Evolutionary conservation across 345 rosid genomes (phyloP), one percentile per base, ranked within the genome.

Genomic region (Kernera saxatilis): DNA sequence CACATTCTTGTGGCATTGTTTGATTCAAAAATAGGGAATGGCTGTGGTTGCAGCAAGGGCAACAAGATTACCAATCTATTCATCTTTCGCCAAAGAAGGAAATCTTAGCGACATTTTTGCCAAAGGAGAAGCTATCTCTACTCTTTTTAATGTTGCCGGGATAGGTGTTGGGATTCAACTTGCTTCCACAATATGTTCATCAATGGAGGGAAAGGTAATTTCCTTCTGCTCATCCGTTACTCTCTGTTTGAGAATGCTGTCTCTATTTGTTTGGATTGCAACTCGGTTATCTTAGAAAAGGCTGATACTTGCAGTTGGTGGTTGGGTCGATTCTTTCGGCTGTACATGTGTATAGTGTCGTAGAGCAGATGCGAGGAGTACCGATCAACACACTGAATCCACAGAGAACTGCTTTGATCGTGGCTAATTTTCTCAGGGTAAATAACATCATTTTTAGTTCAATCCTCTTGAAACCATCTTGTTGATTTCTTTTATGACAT

Each of bases 11-110:
- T 74, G 32, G 10, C 46, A 43, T 62, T 23, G 48, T 64, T 53
- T 54, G 54, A 77, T 69, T 78, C 70, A 54, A 39, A n/a, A n/a
- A 76, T 75, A 91, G 98, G 98, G 98, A 67, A 94, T 94, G 89
- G 99, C 98, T 30, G 88, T 87, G 35, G 99, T 94, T 72, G 99
- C 97, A 5, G 97, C 99, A 56, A 82, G 99, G 72, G 98, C 99
- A 36, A 94, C 98, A 52, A 83, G 99, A 73, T 83, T 89, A 52
- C 98, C 98, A 1, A 87, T 91, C 57, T 91, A 91, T 80, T 94
- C 99, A 23, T 91, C 99, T 21, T 89, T 94, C 55, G 96, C 99
- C 54, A 94, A 89, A 83, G 98, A 94, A 81, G 98, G 99, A 76
- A 94, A 89, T 67, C 93, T 94, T n/a, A 91, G 99, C 54, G 98